phyloP scores from a whole-genome alignment of 768 basidiomycete genomes.

The Pleurotus cornucopiae region DNA sequence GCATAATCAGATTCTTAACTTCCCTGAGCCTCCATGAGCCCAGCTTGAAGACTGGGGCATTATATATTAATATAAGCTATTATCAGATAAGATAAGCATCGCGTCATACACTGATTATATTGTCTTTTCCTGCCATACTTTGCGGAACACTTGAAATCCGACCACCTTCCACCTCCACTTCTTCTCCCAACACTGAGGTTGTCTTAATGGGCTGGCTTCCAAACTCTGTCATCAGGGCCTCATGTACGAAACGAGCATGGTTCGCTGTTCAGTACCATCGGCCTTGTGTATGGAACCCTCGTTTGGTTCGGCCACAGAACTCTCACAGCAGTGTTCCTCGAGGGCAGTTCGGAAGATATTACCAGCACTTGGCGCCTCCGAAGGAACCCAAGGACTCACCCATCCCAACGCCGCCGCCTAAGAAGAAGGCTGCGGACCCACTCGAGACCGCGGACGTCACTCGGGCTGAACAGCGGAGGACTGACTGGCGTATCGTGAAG shows the following conservation, averaged over 20 bases:
- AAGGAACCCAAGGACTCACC: not conserved
- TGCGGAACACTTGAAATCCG: not conserved
- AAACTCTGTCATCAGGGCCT: not conserved
- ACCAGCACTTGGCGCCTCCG: not conserved
- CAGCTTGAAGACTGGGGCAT: not conserved
- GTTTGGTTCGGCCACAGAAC: not conserved
- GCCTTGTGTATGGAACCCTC: not conserved
- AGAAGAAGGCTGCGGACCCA: slow-evolving; percentile 3
- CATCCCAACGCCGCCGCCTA: slow-evolving; percentile 8
- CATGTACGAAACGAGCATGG: not conserved
- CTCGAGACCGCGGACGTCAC: slow-evolving; percentile 22
- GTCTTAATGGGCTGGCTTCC: slow-evolving; percentile 5
- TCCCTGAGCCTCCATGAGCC: too few relatives aligned
- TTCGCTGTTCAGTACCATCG: not conserved
- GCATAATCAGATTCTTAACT: too few relatives aligned
- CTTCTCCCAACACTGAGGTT: not conserved
- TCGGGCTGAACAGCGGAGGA: slow-evolving; percentile 52
- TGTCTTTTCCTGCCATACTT: too few relatives aligned
- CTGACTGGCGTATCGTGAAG: slow-evolving; percentile 86
- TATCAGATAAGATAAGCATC: slow-evolving; percentile 6
- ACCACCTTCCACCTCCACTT: not conserved
- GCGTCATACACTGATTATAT: too few relatives aligned
- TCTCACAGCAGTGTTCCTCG: not conserved
- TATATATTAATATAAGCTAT: not conserved
- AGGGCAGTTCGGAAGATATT: not conserved